Percentiles rank a stretch among this genome's conserved stretches.
Conservation (phyloP, 1,139 yeast species). For the Candida buenavistaensis region DNA sequence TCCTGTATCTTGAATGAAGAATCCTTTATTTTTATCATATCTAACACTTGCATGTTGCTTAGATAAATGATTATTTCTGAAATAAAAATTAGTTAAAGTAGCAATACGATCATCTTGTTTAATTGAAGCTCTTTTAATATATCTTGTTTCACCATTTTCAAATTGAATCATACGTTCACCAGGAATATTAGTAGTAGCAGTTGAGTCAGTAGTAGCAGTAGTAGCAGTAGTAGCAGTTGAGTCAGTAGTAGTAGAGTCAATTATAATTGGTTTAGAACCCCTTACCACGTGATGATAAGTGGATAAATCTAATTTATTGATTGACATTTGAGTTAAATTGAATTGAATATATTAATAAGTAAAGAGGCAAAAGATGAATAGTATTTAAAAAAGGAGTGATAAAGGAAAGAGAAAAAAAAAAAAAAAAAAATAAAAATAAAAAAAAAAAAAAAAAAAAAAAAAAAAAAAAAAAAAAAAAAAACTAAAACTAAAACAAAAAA, state of each 20-base stretch:
- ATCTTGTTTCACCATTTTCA: constrained; percentile 16
- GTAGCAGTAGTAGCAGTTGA: no score
- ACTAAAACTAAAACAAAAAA: neutral
- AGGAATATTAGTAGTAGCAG: no score
- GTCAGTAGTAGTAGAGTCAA: no score
- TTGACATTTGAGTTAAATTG: no score
- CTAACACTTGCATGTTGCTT: constrained; percentile 23
- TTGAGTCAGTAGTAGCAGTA: no score
- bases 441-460: neutral
- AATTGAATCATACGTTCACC: constrained; percentile 21
- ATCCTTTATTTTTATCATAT: constrained; percentile 15
- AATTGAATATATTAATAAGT: no score
- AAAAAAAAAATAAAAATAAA: neutral
- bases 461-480: neutral
- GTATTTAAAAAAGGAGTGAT: neutral
- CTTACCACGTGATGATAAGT: no score
- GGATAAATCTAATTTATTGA: no score
- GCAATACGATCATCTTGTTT: constrained; percentile 26
- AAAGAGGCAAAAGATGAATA: no score
- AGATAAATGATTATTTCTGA: constrained; percentile 35
- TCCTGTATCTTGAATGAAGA: constrained; percentile 28
- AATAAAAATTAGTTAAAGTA: constrained; percentile 27
- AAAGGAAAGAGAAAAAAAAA: neutral
- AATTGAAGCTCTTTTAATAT: constrained; percentile 30
- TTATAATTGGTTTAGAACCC: no score